phyloP scores from a whole-genome alignment of 371 early-diverging fungal genomes.

The Chytridiales sp. region DNA sequence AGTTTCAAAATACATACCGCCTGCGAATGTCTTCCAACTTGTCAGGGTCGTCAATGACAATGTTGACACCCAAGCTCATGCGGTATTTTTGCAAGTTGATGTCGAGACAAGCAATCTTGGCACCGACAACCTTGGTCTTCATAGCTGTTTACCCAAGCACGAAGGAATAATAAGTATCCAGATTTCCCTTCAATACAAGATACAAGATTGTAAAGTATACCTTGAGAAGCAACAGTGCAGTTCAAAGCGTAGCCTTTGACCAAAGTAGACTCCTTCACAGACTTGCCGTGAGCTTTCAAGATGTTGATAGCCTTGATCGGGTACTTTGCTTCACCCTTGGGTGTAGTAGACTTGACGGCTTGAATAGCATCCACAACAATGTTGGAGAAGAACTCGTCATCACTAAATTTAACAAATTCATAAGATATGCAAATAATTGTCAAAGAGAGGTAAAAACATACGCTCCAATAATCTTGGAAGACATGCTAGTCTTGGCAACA shows the following conservation, averaged over 20 bases:
- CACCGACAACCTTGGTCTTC: constrained; percentile 82
- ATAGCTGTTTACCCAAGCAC: constrained; percentile 74
- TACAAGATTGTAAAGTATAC: constrained; percentile 15
- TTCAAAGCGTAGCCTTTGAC: constrained; percentile 98
- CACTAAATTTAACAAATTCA: constrained; percentile 46
- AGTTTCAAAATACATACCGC: constrained; percentile 58
- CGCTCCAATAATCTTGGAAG: constrained; percentile 95
- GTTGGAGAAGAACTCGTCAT: constrained; percentile 94
- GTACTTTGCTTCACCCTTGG: constrained; percentile 89
- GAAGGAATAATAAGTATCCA: constrained; percentile 13
- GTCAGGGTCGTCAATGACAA: constrained; percentile 97
- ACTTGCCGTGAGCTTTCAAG: constrained; percentile 98
- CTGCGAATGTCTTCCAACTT: constrained; percentile 97
- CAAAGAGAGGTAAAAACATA: constrained; percentile 22
- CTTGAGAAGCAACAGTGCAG: constrained; percentile 96
- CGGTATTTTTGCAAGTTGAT: constrained; percentile 99
- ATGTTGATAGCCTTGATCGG: constrained; percentile 98
- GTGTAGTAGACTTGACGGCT: constrained; percentile 85
- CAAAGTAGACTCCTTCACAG: constrained; percentile 87
- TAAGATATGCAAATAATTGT: not conserved
- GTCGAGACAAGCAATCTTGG: constrained; percentile 99
- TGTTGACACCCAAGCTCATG: constrained; percentile 97
- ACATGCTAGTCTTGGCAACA: constrained; percentile 98
- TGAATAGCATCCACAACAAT: constrained; percentile 95
- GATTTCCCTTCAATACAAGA: not conserved